Percentiles rank a stretch among this genome's conserved stretches.
Evolutionary conservation across 768 basidiomycete genomes (phyloP).

Genomic region (Rhodocollybia butyracea): DNA sequence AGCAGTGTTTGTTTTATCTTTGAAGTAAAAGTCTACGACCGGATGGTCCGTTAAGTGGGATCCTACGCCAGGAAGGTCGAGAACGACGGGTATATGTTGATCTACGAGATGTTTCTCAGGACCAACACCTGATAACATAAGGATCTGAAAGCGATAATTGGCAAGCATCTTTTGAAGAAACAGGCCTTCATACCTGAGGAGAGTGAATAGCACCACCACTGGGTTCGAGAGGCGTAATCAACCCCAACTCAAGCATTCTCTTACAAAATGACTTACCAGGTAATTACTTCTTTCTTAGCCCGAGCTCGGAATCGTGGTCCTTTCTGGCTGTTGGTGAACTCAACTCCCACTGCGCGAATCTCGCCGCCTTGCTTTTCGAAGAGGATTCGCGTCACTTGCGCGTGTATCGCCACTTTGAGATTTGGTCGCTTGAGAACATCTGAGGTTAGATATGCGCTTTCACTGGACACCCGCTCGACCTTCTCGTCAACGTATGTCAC

Average conservation of each 20-base stretch:
- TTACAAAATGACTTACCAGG: slow-evolving; percentile 44
- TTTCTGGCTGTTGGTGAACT: slow-evolving; percentile 41
- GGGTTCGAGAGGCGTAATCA: not conserved
- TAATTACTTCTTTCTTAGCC: slow-evolving; percentile 57
- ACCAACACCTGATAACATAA: slow-evolving; percentile 79
- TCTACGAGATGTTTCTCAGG: slow-evolving; percentile 54
- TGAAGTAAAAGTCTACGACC: slow-evolving; percentile 50
- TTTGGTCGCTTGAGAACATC: slow-evolving; percentile 64
- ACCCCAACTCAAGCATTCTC: not conserved
- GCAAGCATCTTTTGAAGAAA: not conserved
- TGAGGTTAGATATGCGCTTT: slow-evolving; percentile 64
- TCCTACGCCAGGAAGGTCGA: slow-evolving; percentile 74
- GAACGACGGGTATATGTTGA: slow-evolving; percentile 51
- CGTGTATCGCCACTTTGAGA: slow-evolving; percentile 54
- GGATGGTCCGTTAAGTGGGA: slow-evolving; percentile 73
- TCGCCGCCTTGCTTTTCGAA: slow-evolving; percentile 40
- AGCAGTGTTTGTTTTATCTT: slow-evolving; percentile 45
- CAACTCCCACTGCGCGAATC: slow-evolving; percentile 57
- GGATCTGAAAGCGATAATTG: slow-evolving; percentile 34
- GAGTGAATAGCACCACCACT: slow-evolving; percentile 62
- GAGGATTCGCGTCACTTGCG: slow-evolving; percentile 55
- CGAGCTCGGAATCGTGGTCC: slow-evolving; percentile 40
- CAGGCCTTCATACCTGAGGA: slow-evolving; percentile 37
- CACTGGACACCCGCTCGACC: slow-evolving; percentile 56
- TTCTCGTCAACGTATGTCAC: slow-evolving; percentile 65